Conservation (phyloP, 2,329 filamentous ascomycete species). For the Xylariaceae sp. region DNA sequence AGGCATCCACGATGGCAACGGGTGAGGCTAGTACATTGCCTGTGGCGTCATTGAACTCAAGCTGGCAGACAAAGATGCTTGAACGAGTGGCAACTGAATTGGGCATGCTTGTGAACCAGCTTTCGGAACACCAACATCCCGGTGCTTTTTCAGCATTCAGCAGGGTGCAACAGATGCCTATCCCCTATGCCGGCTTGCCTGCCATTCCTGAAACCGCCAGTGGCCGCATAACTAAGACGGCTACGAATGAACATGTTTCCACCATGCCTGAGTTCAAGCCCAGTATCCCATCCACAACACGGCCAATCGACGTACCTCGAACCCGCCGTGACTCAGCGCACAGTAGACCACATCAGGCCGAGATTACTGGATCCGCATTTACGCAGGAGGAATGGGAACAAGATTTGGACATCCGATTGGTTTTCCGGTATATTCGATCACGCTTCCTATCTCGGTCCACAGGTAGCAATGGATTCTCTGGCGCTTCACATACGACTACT, state of each 20-base stretch:
- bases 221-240: slow-evolving; percentile 28
- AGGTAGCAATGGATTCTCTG: slow-evolving; percentile 39
- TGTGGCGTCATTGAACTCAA: slow-evolving; percentile 37
- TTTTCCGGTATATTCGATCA: slow-evolving; percentile 81
- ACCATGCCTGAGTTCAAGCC: slow-evolving; percentile 46
- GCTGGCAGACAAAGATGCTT: slow-evolving; percentile 75
- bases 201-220: slow-evolving; percentile 52
- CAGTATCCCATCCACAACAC: slow-evolving; percentile 38
- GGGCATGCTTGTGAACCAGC: slow-evolving; percentile 74
- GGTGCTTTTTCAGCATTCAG: slow-evolving; percentile 84
- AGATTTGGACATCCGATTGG: slow-evolving; percentile 83
- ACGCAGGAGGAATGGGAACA: slow-evolving; percentile 88
- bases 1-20: slow-evolving; percentile 35
- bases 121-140: slow-evolving; percentile 83
- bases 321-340: slow-evolving; percentile 19
- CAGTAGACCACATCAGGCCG: slow-evolving; percentile 14
- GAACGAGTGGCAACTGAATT: slow-evolving; percentile 85
- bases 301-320: slow-evolving; percentile 36
- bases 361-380: slow-evolving; percentile 34
- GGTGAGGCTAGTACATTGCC: slow-evolving; percentile 24
- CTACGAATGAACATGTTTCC: slow-evolving; percentile 49
- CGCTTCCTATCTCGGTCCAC: slow-evolving; percentile 60
- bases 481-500: slow-evolving; percentile 45
- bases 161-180: slow-evolving; percentile 57
- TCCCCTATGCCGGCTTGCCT: slow-evolving; percentile 76